phyloP scores from a whole-genome alignment of 1,284 basidiomycete species.

The Gomphus bonarii region DNA sequence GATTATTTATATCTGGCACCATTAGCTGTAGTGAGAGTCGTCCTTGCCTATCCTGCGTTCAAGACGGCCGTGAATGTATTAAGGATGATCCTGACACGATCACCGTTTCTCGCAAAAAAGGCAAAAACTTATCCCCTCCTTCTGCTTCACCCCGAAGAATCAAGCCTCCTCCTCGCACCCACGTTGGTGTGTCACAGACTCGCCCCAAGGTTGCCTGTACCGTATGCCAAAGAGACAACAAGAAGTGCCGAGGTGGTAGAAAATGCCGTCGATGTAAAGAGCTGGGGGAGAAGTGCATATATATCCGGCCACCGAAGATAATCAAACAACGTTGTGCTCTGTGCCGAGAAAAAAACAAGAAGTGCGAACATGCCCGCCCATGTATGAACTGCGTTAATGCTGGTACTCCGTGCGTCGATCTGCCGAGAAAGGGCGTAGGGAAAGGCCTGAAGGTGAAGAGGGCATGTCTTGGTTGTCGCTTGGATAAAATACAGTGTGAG shows the following conservation, averaged over 20 bases:
- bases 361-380: constrained; percentile 46
- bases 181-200: background rate
- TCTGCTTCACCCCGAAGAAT: background rate
- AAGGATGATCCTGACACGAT: constrained; percentile 17
- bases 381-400: constrained; percentile 38
- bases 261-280: constrained; percentile 40
- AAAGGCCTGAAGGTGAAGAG: constrained; percentile 48
- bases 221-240: background rate
- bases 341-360: constrained; percentile 41
- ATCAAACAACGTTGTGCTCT: constrained; percentile 45
- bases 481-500: constrained; percentile 7
- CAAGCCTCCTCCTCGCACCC: background rate
- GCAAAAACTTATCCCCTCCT: background rate
- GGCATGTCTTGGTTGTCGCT: constrained; percentile 25
- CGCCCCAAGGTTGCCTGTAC: constrained; percentile 37
- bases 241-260: constrained; percentile 36
- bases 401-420: constrained; percentile 34
- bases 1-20: background rate
- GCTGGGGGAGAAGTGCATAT: constrained; percentile 42
- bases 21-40: constrained; percentile 42
- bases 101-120: background rate
- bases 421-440: constrained; percentile 41
- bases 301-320: constrained; percentile 42
- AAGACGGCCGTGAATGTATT: constrained; percentile 37
- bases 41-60: constrained; percentile 36